Percentiles rank a stretch among this genome's conserved stretches.
Evolutionary conservation across 495 filamentous ascomycete species (phyloP).

Genomic region (Xylaria intraflava): DNA sequence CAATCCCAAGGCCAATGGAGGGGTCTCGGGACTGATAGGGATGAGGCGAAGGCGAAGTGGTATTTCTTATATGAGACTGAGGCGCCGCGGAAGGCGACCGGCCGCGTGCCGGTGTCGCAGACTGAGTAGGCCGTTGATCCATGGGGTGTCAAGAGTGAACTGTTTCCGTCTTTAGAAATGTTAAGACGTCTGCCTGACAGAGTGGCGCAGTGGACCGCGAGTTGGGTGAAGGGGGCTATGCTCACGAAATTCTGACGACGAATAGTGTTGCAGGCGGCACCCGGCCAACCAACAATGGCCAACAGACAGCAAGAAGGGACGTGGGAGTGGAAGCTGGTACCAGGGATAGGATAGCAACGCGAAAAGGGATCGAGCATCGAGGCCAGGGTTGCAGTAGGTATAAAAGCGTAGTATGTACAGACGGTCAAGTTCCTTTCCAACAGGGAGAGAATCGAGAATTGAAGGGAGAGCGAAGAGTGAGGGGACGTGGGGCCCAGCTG

Average conservation of each 20-base stretch:
- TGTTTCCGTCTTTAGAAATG: conserved; percentile 33
- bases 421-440: not conserved
- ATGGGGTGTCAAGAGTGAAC: conserved; percentile 23
- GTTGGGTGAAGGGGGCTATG: conserved; percentile 25
- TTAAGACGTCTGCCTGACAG: conserved; percentile 26
- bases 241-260: conserved; percentile 18
- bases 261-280: conserved; percentile 5
- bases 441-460: not conserved
- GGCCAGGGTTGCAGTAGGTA: too few species aligned
- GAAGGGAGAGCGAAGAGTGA: not conserved
- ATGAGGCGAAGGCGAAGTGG: conserved; percentile 43
- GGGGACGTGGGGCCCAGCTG: conserved; percentile 10
- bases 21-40: conserved; percentile 38
- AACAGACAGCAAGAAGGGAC: not conserved
- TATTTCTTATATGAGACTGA: conserved; percentile 47
- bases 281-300: conserved; percentile 3
- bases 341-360: not conserved
- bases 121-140: conserved; percentile 39
- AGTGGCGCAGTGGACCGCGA: conserved; percentile 26
- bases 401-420: too few species aligned
- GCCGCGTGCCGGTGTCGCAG: conserved; percentile 35
- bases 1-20: conserved; percentile 43
- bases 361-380: not conserved
- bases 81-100: conserved; percentile 41
- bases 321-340: not conserved